Conservation (phyloP, 768 basidiomycete species). For the Trametes villosa region DNA sequence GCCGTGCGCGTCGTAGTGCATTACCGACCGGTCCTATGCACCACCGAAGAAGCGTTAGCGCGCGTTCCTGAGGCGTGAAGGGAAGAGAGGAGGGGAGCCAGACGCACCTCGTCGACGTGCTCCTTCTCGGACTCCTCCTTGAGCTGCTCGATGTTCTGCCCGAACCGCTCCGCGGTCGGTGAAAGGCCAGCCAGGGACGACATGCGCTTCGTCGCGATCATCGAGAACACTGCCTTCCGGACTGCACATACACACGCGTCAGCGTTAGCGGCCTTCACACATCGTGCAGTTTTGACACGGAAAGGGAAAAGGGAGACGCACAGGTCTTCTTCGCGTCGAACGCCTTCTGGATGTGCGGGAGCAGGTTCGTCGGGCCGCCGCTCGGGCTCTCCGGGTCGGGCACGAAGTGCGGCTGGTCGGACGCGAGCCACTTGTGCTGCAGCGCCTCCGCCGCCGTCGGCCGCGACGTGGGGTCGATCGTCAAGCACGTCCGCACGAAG, state of each 20-base stretch:
- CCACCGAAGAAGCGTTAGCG: background rate
- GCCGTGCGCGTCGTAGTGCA: constrained; percentile 24
- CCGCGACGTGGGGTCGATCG: constrained; percentile 77
- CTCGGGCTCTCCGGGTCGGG: constrained; percentile 57
- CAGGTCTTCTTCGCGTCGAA: constrained; percentile 90
- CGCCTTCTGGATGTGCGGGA: constrained; percentile 87
- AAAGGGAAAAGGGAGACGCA: constrained; percentile 43
- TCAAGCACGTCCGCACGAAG: constrained; percentile 84
- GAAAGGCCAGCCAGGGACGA: constrained; percentile 54
- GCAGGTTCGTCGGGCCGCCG: constrained; percentile 72
- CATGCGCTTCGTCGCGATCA: constrained; percentile 87
- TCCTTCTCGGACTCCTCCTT: constrained; percentile 85
- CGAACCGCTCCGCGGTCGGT: constrained; percentile 52
- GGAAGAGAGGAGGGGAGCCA: background rate
- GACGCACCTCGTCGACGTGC: constrained; percentile 70
- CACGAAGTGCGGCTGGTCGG: constrained; percentile 71
- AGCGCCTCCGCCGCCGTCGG: constrained; percentile 80
- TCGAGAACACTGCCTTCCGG: constrained; percentile 85
- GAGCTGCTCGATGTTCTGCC: constrained; percentile 63
- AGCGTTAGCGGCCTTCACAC: background rate
- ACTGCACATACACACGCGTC: constrained; percentile 47
- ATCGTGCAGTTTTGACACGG: background rate
- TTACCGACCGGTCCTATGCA: constrained; percentile 22
- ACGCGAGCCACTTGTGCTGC: constrained; percentile 81
- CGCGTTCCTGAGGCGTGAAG: background rate